Base-by-base conservation (phyloP, 2,329 filamentous ascomycete species). In the Claviceps arundinis region DNA sequence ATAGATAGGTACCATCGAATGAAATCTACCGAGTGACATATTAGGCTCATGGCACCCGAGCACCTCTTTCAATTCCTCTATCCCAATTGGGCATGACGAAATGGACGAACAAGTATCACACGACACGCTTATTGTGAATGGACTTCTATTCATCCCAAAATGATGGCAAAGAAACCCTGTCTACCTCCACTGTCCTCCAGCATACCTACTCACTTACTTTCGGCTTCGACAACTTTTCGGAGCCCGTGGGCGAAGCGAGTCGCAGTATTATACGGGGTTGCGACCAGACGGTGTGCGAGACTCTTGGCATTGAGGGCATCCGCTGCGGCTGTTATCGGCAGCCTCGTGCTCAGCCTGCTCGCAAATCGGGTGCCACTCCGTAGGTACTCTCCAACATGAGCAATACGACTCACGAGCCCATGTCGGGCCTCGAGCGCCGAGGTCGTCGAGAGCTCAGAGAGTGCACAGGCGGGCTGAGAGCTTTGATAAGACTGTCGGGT, bases 221-320 rank as follows among this genome's bases (percentile, higher is more conserved):
- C 60, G 79, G 79, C 2, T 71, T 71, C 37, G 16, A 7, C 26
- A 70, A 72, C 1, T 65, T 75, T 1, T 68, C 68, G 11, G 64
- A 76, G 3, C 71, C 78, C 1, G 71, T 69, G 13, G 60, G 57
- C 22, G 64, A 66, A 34, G 30, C 9, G 30, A 34, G 48, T 66
- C 72, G 54, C 68, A 62, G 4, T 64, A 71, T 16, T 73, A 78
- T 0, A 77, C 74, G 22, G 80, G 80, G 80, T 11, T 73, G 74
- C 0, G 73, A 81, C 58, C 82, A 82, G 62, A 66, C 81, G 54
- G 78, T 82, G 61, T 74, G 77, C 51, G 78, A 83, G 55, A 51
- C 53, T 19, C 53, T 60, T 40, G 56, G 61, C 47, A 60, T 60
- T 44, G 59, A 59, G 42, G 58, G 59, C 48, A 62, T 60, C 9